A percentile compares a stretch with the other conserved stretches of the same genome.
These are phyloP conservation scores for Kuraishia hungarica DNA, from an alignment of 805 yeast genomes.

Conservation along the genomic window DNA sequence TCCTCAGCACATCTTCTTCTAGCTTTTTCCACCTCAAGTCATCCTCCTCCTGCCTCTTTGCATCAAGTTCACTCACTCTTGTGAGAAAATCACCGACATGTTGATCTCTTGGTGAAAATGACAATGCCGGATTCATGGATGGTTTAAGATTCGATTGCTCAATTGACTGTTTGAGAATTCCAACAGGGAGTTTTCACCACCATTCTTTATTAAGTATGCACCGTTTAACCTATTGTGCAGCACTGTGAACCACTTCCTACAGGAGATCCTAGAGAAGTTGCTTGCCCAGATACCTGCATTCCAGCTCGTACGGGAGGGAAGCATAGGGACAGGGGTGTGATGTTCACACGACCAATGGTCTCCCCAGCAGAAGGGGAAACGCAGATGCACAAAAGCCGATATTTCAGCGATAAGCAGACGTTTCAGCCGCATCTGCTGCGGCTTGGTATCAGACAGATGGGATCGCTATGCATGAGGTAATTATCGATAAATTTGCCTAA, in stretches of 20 bases:
- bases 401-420: background rate
- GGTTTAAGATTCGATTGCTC: background rate
- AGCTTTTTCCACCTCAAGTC: slow-evolving; percentile 5
- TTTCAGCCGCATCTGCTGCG: background rate
- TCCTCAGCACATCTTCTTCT: slow-evolving; percentile 7
- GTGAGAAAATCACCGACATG: slow-evolving; percentile 8
- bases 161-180: too few species aligned
- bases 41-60: slow-evolving; percentile 7
- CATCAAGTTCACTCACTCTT: slow-evolving; percentile 8
- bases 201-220: background rate
- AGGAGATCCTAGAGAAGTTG: background rate
- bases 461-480: background rate
- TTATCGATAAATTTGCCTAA: background rate
- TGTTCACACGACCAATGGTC: background rate
- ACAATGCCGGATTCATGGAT: background rate
- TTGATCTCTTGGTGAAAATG: background rate
- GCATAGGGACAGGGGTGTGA: background rate
- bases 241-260: background rate
- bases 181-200: background rate
- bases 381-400: background rate
- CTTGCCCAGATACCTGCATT: background rate
- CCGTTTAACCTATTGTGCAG: background rate
- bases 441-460: background rate
- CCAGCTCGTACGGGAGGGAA: background rate
- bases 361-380: background rate